These are phyloP conservation scores for Cyclotella distinguenda DNA, from an alignment of 108 stramenopile genomes.

Conservation along the genomic window DNA sequence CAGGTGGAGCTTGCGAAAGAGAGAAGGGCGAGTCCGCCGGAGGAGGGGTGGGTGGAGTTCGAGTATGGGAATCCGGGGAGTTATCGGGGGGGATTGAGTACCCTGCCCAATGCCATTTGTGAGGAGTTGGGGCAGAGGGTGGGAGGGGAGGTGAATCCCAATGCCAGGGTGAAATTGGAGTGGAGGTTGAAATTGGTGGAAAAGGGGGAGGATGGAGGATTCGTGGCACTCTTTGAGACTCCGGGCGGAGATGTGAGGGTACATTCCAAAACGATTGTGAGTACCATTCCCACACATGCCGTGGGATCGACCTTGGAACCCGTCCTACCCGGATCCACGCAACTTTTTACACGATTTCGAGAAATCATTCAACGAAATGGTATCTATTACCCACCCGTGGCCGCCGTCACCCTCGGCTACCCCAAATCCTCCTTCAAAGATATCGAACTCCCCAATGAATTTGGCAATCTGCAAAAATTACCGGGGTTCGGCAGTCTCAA, in stretches of 20 bases:
- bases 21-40: constrained; percentile 76
- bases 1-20: constrained; percentile 80
- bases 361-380: constrained; percentile 55
- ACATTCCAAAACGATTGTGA: constrained; percentile 67
- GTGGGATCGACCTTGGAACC: constrained; percentile 53
- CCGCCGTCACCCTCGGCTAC: constrained; percentile 91
- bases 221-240: constrained; percentile 75
- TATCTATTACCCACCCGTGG: constrained; percentile 93
- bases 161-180: constrained; percentile 61
- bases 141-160: background rate
- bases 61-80: constrained; percentile 89
- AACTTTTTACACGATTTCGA: constrained; percentile 68
- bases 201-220: constrained; percentile 46
- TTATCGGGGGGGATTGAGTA: constrained; percentile 78
- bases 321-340: constrained; percentile 77
- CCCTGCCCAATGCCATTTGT: constrained; percentile 80
- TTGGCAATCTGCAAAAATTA: constrained; percentile 69
- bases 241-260: constrained; percentile 62
- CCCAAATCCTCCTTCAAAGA: constrained; percentile 90
- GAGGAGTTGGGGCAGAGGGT: constrained; percentile 56
- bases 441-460: constrained; percentile 74
- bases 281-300: constrained; percentile 82
- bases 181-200: constrained; percentile 65
- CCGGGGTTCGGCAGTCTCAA: constrained; percentile 92
- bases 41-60: constrained; percentile 74